These are phyloP conservation scores for Phialemoniopsis sp. DNA, from an alignment of 2,329 filamentous ascomycete genomes.

Conservation along the genomic window DNA sequence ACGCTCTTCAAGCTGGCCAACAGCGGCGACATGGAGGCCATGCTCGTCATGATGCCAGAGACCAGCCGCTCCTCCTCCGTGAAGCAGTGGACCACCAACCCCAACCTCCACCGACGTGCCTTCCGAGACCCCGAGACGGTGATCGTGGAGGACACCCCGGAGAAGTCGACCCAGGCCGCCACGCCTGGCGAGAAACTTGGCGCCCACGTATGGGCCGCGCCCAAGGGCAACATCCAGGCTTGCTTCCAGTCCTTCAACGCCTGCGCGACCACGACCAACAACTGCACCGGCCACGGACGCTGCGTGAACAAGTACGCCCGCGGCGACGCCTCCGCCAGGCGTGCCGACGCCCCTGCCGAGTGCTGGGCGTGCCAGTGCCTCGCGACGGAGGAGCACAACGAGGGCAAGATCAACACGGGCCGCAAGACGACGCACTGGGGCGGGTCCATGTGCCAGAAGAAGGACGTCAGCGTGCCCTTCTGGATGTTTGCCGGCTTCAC, in stretches of 20 bases:
- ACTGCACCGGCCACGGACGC: constrained; percentile 77
- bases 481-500: constrained; percentile 79
- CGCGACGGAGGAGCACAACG: constrained; percentile 40
- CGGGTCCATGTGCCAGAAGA: constrained; percentile 83
- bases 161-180: constrained; percentile 5
- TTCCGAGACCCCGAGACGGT: constrained; percentile 42
- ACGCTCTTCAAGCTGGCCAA: constrained; percentile 40
- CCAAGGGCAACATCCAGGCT: constrained; percentile 49
- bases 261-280: constrained; percentile 67
- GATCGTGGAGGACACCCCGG: constrained; percentile 23
- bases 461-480: constrained; percentile 84
- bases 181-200: constrained; percentile 1
- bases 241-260: constrained; percentile 70
- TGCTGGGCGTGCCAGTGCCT: constrained; percentile 82
- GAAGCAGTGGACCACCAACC: constrained; percentile 33
- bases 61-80: constrained; percentile 29
- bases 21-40: constrained; percentile 48
- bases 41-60: constrained; percentile 50
- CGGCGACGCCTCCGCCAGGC: constrained; percentile 13
- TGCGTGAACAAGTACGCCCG: constrained; percentile 66
- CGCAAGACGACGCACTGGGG: constrained; percentile 73
- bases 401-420: constrained; percentile 39
- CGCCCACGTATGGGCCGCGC: constrained; percentile 14
- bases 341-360: constrained; percentile 16
- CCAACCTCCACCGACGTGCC: constrained; percentile 31